Evolutionary conservation across 129 eudicot species (phyloP).

Genomic region (Sambucus nigra): DNA sequence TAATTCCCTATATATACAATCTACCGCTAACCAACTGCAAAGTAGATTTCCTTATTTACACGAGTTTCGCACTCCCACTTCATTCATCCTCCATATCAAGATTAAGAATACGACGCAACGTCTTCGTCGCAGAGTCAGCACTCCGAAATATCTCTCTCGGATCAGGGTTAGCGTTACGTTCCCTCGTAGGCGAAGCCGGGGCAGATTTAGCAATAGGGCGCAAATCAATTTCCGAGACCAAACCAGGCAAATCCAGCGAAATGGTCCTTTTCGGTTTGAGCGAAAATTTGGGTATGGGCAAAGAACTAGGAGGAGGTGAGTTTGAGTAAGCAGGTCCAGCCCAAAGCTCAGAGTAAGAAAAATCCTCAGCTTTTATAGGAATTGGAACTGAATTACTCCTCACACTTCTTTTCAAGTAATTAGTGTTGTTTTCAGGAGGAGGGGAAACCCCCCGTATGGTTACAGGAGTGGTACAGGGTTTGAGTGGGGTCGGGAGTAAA

Average conservation of each 20-base stretch:
- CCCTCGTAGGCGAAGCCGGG: conserved; percentile 80
- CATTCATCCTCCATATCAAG: conserved; percentile 66
- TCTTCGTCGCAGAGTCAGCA: conserved; percentile 79
- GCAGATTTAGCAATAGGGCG: conserved; percentile 65
- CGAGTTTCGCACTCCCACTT: conserved; percentile 32
- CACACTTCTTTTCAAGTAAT: conserved; percentile 11
- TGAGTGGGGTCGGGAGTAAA: conserved; percentile 40
- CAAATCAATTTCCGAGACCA: conserved; percentile 38
- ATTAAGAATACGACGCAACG: conserved; percentile 89
- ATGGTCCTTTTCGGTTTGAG: conserved; percentile 57
- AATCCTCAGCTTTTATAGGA: conserved; percentile 30
- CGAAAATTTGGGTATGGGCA: conserved; percentile 87
- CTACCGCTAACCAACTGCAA: conserved; percentile 24
- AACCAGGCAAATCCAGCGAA: conserved; percentile 60
- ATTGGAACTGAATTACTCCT: conserved; percentile 37
- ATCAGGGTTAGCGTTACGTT: conserved; percentile 18
- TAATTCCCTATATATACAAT: conserved; percentile 41
- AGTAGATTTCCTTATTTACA: conserved; percentile 50
- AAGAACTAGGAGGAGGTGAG: conserved; percentile 93
- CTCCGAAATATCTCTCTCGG: conserved; percentile 26
- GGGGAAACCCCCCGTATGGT: conserved; percentile 10
- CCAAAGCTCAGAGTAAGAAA: conserved; percentile 73
- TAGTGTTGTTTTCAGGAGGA: conserved; percentile 22
- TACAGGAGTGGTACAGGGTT: conserved; percentile 19
- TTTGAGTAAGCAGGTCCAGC: conserved; percentile 97